Base-by-base conservation (phyloP, 164 flowering plant species). In the Hamamelis virginiana region DNA sequence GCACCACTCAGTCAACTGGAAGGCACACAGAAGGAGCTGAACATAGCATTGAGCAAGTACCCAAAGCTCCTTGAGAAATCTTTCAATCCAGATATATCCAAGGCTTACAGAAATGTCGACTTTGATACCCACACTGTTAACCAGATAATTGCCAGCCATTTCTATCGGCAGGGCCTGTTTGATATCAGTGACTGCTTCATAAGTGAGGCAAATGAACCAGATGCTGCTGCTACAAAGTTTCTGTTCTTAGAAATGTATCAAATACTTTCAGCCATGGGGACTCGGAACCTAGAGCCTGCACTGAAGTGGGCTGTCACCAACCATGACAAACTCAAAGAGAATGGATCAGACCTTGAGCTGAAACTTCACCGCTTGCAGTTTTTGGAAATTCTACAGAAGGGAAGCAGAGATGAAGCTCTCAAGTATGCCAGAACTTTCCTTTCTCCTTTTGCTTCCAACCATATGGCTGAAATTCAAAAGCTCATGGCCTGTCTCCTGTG, bases 21-120 rank as follows among this genome's bases (percentile, higher is more conserved):
- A 76, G 87, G 81, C 38, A 55, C 85, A 18, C 93, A 87, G 66
- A 90, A 89, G 80, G 96, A 94, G 63, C 80, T 94, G 23, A 89
- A 82, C 57, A 59, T 78, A 12, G 78, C 80, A 4, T 60, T 94
- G 48, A 82, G 81, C 92, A 92, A 89, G 80, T 92, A 84, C 43
- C 72, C 75, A 9, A 92, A 91, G 69, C 75, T 78, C 66, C 84
- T 90, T 28, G 96, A 94, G 76, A 91, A 90, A 76, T 72, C 69
- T 16, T 86, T 92, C 72, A 85, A 76, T 78, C 82, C 95, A 10
- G 94, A 91, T 69, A 90, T 90, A 67, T 86, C 95, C 55, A 90
- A 84, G 82, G 91, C 96, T 15, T 89, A 85, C 72, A 82, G 94
- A 68, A 83, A 84, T 69, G 76, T 88, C 46, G 91, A 89, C 3